Conservation (phyloP, 2,329 filamentous ascomycete species). For the Myriangium duriaei region DNA sequence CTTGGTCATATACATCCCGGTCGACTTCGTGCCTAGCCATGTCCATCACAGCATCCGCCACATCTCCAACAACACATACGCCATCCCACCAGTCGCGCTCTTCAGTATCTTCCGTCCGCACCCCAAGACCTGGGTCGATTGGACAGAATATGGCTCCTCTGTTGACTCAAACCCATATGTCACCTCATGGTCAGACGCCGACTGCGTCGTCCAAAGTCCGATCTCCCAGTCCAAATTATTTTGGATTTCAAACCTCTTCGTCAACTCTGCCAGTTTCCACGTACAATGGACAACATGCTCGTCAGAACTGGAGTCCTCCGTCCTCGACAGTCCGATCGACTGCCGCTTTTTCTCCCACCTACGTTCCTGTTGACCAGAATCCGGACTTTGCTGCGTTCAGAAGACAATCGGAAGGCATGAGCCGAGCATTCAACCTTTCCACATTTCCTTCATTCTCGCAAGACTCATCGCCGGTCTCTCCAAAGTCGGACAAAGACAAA, state of each 20-base stretch:
- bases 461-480: slow-evolving; percentile 18
- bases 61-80: slow-evolving; percentile 3
- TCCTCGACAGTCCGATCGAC: slow-evolving; percentile 61
- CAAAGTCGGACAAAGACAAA: slow-evolving; percentile 1
- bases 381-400: slow-evolving; percentile 72
- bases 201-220: slow-evolving; percentile 16
- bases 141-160: slow-evolving; percentile 20
- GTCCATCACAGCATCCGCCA: slow-evolving; percentile 9
- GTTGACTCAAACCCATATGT: slow-evolving; percentile 14
- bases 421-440: slow-evolving; percentile 36
- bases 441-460: slow-evolving; percentile 30
- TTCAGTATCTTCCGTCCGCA: slow-evolving; percentile 8
- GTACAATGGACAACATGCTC: slow-evolving; percentile 38
- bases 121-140: slow-evolving; percentile 12
- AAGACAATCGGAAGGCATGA: slow-evolving; percentile 51
- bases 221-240: slow-evolving; percentile 67
- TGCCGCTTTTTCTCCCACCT: slow-evolving; percentile 53
- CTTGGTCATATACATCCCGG: too few species aligned
- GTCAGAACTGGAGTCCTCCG: slow-evolving; percentile 62
- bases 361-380: slow-evolving; percentile 61
- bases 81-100: slow-evolving; percentile 1
- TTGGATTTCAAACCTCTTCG: slow-evolving; percentile 56
- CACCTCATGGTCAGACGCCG: slow-evolving; percentile 13
- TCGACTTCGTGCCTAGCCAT: slow-evolving; percentile 7
- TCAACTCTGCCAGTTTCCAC: slow-evolving; percentile 45